A percentile compares a stretch with the other conserved stretches of the same genome.
These are phyloP conservation scores for Russula brevipes DNA, from an alignment of 768 basidiomycete genomes.

Conservation along the genomic window DNA sequence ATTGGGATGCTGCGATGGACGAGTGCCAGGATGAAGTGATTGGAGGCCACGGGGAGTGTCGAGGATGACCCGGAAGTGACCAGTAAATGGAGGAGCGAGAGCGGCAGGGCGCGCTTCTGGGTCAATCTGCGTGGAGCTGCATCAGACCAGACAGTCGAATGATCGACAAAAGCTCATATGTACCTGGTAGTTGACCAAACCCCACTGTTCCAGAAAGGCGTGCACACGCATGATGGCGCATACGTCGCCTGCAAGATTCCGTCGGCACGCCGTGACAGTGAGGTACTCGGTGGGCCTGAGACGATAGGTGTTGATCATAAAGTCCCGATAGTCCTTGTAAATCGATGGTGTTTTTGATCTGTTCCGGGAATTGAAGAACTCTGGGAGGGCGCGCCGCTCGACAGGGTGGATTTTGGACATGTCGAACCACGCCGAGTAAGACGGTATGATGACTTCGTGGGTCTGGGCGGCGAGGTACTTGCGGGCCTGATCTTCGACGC, in stretches of 20 bases:
- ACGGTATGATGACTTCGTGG: conserved; percentile 94
- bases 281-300: conserved; percentile 92
- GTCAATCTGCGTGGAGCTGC: conserved; percentile 64
- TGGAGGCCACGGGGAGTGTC: conserved; percentile 96
- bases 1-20: conserved; percentile 43
- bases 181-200: conserved; percentile 97
- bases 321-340: conserved; percentile 99
- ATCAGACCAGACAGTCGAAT: conserved; percentile 7
- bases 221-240: conserved; percentile 99
- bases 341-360: conserved; percentile 92
- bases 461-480: conserved; percentile 97
- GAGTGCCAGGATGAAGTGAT: conserved; percentile 82
- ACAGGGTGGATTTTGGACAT: conserved; percentile 91
- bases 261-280: conserved; percentile 92
- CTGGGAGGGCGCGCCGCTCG: conserved; percentile 87
- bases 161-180: conserved; percentile 24
- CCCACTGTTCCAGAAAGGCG: conserved; percentile 98
- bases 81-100: conserved; percentile 94
- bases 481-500: conserved; percentile 79
- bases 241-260: conserved; percentile 96
- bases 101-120: conserved; percentile 93
- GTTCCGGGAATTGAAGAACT: conserved; percentile 97
- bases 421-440: conserved; percentile 97
- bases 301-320: conserved; percentile 98
- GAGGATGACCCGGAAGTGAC: conserved; percentile 95